Conservation (phyloP, 352 stramenopile species). For the Pythium brachiatum region DNA sequence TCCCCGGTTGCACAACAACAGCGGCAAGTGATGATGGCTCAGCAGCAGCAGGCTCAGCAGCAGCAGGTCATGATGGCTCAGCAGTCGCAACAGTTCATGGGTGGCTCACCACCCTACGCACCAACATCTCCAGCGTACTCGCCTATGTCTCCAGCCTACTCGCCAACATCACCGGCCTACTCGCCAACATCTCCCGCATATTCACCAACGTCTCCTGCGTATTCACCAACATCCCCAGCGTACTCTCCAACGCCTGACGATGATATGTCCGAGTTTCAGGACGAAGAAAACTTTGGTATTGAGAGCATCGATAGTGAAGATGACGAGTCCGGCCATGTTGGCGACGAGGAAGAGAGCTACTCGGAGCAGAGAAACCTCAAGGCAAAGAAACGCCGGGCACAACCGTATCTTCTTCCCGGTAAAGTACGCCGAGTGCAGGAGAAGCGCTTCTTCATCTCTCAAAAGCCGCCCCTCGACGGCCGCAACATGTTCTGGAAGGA, state of each 20-base stretch:
- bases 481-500: conserved; percentile 61
- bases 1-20: too few relatives aligned
- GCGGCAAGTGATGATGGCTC: too few relatives aligned
- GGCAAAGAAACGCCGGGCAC: conserved; percentile 6
- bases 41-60: too few relatives aligned
- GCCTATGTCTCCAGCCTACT: not conserved
- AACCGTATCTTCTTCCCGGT: conserved; percentile 36
- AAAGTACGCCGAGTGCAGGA: conserved; percentile 49
- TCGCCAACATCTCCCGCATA: too few relatives aligned
- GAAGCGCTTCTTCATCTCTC: conserved; percentile 31
- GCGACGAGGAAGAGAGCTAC: conserved; percentile 16
- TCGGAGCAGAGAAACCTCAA: not conserved
- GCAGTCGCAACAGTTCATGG: too few relatives aligned
- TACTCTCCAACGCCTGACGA: too few relatives aligned
- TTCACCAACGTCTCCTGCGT: too few relatives aligned
- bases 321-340: conserved; percentile 1
- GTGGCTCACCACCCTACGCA: not conserved
- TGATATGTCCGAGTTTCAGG: too few relatives aligned
- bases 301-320: conserved; percentile 13
- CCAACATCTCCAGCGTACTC: not conserved
- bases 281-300: conserved; percentile 7
- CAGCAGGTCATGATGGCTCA: too few relatives aligned
- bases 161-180: not conserved
- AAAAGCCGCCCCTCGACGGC: conserved; percentile 35
- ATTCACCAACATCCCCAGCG: too few relatives aligned